Percentiles rank a stretch among this genome's conserved stretches.
phyloP scores from a whole-genome alignment of 75 land plant genomes.

The Pinus albicaulis region DNA sequence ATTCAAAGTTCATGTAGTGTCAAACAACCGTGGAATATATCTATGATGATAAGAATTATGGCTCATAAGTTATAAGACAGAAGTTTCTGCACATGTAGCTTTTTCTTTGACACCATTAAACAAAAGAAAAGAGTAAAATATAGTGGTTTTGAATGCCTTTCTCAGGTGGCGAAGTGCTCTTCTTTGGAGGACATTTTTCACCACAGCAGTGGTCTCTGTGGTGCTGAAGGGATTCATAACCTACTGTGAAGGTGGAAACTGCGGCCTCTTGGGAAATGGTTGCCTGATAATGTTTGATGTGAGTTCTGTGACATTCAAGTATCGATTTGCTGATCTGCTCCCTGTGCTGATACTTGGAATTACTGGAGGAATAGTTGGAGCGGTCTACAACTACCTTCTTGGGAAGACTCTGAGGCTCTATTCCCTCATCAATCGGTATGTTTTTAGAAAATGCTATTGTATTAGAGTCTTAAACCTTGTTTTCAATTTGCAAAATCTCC shows the following conservation, averaged over 20 bases:
- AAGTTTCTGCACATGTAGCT: not conserved
- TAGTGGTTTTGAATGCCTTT: not conserved
- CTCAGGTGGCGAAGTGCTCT: slow-evolving; percentile 88
- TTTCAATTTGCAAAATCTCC: no score
- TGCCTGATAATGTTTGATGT: slow-evolving; percentile 50
- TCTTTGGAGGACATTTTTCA: slow-evolving; percentile 92
- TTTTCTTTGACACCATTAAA: no score
- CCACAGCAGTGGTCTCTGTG: slow-evolving; percentile 79
- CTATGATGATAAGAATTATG: not conserved
- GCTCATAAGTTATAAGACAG: not conserved
- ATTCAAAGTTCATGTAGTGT: not conserved
- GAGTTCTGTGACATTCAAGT: slow-evolving; percentile 17
- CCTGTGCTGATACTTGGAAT: slow-evolving; percentile 67
- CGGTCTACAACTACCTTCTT: slow-evolving; percentile 71
- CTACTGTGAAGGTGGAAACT: slow-evolving; percentile 60
- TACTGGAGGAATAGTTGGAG: slow-evolving; percentile 77
- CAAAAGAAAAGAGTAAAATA: no score
- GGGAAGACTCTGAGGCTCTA: slow-evolving; percentile 60
- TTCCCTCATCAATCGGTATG: slow-evolving; percentile 64
- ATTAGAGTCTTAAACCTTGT: no score
- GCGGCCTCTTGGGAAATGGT: slow-evolving; percentile 84
- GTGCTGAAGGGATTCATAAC: slow-evolving; percentile 66
- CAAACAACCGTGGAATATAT: not conserved
- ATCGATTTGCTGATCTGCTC: slow-evolving; percentile 48
- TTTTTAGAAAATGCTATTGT: not conserved